phyloP scores from a whole-genome alignment of 345 rosid genomes.

The Carallia brachiata region DNA sequence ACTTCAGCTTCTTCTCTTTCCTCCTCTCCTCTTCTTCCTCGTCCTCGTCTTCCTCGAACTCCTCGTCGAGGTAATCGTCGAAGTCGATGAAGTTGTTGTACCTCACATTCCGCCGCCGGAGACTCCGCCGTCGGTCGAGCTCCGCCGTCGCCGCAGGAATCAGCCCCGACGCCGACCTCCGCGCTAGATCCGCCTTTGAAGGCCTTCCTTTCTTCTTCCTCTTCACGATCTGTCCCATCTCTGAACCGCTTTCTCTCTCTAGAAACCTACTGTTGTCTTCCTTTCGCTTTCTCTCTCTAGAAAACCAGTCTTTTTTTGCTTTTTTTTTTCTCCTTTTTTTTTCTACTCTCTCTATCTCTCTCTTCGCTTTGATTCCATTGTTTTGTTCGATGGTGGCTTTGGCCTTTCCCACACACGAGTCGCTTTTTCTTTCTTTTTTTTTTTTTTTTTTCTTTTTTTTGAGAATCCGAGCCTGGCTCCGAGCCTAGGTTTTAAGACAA shows the following conservation, averaged over 20 bases:
- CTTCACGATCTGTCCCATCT: slow-evolving; percentile 90
- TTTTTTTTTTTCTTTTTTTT: background rate
- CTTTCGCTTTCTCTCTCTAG: slow-evolving; percentile 20
- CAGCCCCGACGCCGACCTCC: slow-evolving; percentile 24
- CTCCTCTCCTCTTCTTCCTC: slow-evolving; percentile 44
- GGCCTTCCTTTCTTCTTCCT: slow-evolving; percentile 97
- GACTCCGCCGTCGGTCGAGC: slow-evolving; percentile 56
- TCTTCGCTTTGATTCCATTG: slow-evolving; percentile 26
- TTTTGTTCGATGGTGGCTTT: slow-evolving; percentile 25
- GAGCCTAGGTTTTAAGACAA: slow-evolving; percentile 22
- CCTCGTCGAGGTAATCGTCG: slow-evolving; percentile 70
- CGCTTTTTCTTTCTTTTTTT: background rate
- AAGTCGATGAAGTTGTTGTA: slow-evolving; percentile 64
- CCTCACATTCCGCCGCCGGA: slow-evolving; percentile 75
- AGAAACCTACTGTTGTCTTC: background rate
- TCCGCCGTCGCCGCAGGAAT: slow-evolving; percentile 32
- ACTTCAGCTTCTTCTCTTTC: slow-evolving; percentile 80
- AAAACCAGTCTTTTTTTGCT: slow-evolving; percentile 32
- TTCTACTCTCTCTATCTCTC: slow-evolving; percentile 22
- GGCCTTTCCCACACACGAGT: slow-evolving; percentile 16
- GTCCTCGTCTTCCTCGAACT: slow-evolving; percentile 33
- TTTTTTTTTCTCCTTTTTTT: slow-evolving; percentile 20
- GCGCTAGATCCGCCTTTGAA: slow-evolving; percentile 85
- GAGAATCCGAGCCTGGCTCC: slow-evolving; percentile 41
- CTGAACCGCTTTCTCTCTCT: slow-evolving; percentile 32